Conservation (phyloP, 2,329 filamentous ascomycete species). For the Tolypocladium amazonense region DNA sequence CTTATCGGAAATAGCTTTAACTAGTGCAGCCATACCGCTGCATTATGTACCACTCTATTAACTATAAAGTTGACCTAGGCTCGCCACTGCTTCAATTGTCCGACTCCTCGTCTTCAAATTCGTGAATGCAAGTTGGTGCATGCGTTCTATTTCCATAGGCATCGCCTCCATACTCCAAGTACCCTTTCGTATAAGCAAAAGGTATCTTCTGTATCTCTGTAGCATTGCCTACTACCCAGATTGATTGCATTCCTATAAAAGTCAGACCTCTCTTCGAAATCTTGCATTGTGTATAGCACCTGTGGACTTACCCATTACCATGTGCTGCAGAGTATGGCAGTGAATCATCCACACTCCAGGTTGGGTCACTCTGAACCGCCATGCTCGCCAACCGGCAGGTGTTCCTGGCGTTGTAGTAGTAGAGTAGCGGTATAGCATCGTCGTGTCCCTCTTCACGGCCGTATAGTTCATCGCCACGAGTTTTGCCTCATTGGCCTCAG, state of each 20-base stretch:
- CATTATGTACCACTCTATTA: no score
- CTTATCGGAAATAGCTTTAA: no score
- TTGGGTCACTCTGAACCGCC: slow-evolving; percentile 36
- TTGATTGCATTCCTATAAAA: slow-evolving; percentile 12
- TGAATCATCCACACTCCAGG: slow-evolving; percentile 51
- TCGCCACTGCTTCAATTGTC: not conserved
- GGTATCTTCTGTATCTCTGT: slow-evolving; percentile 8
- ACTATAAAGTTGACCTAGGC: not conserved
- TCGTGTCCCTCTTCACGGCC: not conserved
- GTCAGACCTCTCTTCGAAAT: not conserved
- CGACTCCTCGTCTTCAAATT: not conserved
- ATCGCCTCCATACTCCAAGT: slow-evolving; percentile 32
- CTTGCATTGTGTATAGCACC: not conserved
- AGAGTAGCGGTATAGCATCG: slow-evolving; percentile 30
- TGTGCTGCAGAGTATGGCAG: slow-evolving; percentile 48
- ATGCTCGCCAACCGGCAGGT: slow-evolving; percentile 48
- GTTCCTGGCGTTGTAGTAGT: slow-evolving; percentile 26
- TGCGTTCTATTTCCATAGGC: slow-evolving; percentile 29
- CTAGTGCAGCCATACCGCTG: no score
- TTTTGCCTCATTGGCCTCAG: not conserved
- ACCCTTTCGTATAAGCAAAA: slow-evolving; percentile 24
- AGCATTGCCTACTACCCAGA: slow-evolving; percentile 14
- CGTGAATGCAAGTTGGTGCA: not conserved
- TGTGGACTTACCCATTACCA: slow-evolving; percentile 33
- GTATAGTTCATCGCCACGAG: not conserved